Evolutionary conservation across 768 basidiomycete genomes (phyloP).

Genomic region (Leccinum longicurvipes): DNA sequence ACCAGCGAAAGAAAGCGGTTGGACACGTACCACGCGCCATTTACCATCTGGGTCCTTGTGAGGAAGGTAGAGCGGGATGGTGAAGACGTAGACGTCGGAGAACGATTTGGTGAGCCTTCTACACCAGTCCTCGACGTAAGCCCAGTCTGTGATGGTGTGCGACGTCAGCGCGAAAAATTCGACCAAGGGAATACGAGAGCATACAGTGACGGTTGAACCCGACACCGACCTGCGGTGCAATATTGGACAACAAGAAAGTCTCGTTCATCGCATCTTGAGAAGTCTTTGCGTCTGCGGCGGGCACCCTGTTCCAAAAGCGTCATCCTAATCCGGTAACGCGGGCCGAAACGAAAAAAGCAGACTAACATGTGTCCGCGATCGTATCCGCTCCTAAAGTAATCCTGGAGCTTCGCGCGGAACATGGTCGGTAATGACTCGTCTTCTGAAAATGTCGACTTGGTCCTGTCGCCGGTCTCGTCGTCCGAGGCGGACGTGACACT

Average conservation of each 20-base stretch:
- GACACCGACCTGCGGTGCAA: constrained; percentile 96
- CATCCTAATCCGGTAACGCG: background rate
- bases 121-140: constrained; percentile 95
- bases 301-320: constrained; percentile 59
- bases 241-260: constrained; percentile 92
- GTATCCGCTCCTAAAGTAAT: constrained; percentile 92
- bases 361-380: constrained; percentile 95
- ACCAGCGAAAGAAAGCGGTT: background rate
- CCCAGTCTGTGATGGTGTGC: constrained; percentile 68
- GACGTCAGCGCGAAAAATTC: background rate
- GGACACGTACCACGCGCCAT: constrained; percentile 81
- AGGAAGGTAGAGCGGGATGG: constrained; percentile 94
- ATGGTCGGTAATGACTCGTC: constrained; percentile 70
- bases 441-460: constrained; percentile 77
- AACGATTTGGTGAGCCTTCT: constrained; percentile 83
- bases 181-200: background rate
- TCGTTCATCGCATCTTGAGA: constrained; percentile 96
- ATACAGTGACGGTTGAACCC: constrained; percentile 97
- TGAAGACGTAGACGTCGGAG: constrained; percentile 96
- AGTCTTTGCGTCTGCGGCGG: constrained; percentile 91
- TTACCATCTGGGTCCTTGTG: constrained; percentile 84
- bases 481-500: constrained; percentile 29
- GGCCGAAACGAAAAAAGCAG: background rate
- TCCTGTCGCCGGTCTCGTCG: constrained; percentile 58
- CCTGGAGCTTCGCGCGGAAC: constrained; percentile 82